These are phyloP conservation scores for Echinochloa phyllopogon DNA, from an alignment of 176 grass and related monocot genomes.

Conservation along the genomic window DNA sequence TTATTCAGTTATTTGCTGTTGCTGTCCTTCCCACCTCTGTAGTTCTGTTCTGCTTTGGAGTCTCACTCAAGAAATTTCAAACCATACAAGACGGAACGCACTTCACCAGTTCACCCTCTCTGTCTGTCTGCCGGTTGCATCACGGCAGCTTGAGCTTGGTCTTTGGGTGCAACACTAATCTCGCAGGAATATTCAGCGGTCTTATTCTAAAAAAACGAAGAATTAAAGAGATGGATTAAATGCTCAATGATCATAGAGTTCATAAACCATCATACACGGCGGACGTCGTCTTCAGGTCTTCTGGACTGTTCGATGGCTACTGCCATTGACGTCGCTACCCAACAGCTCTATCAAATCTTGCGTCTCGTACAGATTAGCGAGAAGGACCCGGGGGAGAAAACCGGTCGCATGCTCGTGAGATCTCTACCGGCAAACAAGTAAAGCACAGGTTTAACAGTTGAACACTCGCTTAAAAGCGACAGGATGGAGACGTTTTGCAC, in stretches of 20 bases:
- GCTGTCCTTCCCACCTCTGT: no score
- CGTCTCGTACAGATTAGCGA: conserved; percentile 15
- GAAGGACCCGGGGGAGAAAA: conserved; percentile 27
- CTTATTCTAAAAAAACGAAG: background rate
- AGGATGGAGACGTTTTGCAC: background rate
- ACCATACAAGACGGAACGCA: background rate
- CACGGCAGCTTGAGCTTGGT: no score
- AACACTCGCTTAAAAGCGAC: conserved; percentile 4
- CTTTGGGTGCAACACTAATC: background rate
- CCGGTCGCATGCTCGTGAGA: conserved; percentile 18
- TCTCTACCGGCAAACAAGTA: conserved; percentile 3
- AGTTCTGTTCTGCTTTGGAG: background rate
- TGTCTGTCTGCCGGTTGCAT: background rate
- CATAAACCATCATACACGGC: background rate
- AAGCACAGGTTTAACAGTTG: conserved; percentile 20
- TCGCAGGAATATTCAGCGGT: background rate
- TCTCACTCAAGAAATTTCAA: background rate
- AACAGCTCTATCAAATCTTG: conserved; percentile 34
- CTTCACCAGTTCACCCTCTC: no score
- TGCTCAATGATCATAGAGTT: background rate
- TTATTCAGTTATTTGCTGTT: background rate
- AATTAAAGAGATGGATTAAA: background rate
- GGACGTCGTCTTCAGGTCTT: conserved; percentile 32
- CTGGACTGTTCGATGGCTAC: conserved; percentile 33
- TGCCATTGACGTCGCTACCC: background rate